These are phyloP conservation scores for Solanum hybrid DNA, from an alignment of 305 asterid genomes.

Conservation along the genomic window DNA sequence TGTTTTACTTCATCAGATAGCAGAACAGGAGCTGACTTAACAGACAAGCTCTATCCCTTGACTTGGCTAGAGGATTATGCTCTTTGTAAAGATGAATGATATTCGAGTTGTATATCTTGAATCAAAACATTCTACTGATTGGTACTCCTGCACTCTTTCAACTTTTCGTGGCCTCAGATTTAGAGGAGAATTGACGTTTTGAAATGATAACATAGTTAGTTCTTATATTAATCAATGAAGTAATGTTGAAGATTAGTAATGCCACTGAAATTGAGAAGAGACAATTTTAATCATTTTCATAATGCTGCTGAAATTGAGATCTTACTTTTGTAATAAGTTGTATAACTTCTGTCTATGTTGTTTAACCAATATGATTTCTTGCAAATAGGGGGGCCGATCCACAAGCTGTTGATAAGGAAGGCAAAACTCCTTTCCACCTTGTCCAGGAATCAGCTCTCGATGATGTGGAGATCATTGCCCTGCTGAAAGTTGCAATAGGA, in stretches of 20 bases:
- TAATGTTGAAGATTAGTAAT: not conserved
- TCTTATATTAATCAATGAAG: not conserved
- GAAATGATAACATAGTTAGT: not conserved
- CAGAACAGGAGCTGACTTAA: not conserved
- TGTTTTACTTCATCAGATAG: not conserved
- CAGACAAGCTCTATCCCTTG: not conserved
- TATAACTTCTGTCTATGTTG: not conserved
- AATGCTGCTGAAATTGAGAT: not conserved
- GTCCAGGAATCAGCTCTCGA: constrained; percentile 43
- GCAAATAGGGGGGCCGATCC: constrained; percentile 73
- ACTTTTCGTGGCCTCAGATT: not conserved
- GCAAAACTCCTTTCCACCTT: constrained; percentile 57
- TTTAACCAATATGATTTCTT: not conserved
- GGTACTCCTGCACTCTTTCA: not conserved
- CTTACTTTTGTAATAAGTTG: not conserved
- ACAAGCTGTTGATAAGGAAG: constrained; percentile 56
- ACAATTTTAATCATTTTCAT: not conserved
- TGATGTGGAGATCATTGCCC: constrained; percentile 63
- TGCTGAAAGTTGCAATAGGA: constrained; percentile 48
- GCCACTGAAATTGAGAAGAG: not conserved
- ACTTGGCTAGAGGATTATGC: not conserved
- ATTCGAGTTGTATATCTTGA: not conserved
- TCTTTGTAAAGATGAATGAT: not conserved
- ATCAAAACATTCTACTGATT: not conserved
- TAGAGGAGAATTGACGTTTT: not conserved